Evolutionary conservation across 306 rosid genomes (phyloP), one percentile per base, ranked within the genome.

Genomic region (Rubus parviflorus): DNA sequence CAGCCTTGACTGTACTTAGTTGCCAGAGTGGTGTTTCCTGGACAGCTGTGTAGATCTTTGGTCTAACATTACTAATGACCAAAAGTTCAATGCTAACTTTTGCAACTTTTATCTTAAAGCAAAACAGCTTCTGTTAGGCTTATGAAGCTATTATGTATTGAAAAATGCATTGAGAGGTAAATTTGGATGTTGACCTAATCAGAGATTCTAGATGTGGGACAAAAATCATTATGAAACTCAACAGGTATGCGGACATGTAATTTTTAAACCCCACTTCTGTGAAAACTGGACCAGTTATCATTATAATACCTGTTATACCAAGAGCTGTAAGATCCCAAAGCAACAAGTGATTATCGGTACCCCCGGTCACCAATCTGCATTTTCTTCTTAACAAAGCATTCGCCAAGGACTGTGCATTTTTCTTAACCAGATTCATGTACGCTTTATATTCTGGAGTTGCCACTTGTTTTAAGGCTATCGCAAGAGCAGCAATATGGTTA

Each of bases 301-400:
- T 68, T 35, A 62, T 17, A 42, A 20, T 87, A 91, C 92, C 97
- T 68, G 84, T 84, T 81, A 91, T 80, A 73, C 98, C 92, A 30
- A 86, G 83, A 57, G 93, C 88, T 63, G 91, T 90, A 13, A 91
- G 83, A 82, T 93, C 97, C 97, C 96, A 93, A 73, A 91, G 97
- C 88, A 91, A 81, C 77, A 93, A 86, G 82, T 94, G 97, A 77
- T 91, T 91, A 86, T 90, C 97, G 0, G 97, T 91, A 73, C 98
- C 98, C 63, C 86, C 92, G 70, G 97, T 90, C 20, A 94, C 96
- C 86, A 94, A 88, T 83, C 80, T 87, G 83, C 96, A 94, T 75
- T 87, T 91, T 85, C 97, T 88, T 90, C 83, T 91, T 83, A 84
- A 74, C 92, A 94, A 83, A 7, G 94, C 89, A 62, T 83, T 83